phyloP scores from a whole-genome alignment of 176 grass and related monocot genomes.

The Zoysia japonica region DNA sequence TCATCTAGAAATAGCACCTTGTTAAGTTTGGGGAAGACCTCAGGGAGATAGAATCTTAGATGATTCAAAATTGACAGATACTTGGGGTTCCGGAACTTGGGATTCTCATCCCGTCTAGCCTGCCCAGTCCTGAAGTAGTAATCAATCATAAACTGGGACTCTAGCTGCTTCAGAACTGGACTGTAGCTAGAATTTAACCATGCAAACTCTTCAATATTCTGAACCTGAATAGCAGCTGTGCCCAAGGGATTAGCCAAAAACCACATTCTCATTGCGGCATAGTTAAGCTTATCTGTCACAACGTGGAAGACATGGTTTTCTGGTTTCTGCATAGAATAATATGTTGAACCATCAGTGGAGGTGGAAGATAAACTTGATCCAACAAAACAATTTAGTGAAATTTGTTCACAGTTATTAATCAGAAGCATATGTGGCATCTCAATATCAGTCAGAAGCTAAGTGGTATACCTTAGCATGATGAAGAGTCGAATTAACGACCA shows the following conservation, averaged over 20 bases:
- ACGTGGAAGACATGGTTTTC: conserved; percentile 87
- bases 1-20: conserved; percentile 94
- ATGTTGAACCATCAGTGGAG: conserved; percentile 1
- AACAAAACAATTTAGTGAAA: conserved; percentile 1
- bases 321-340: conserved; percentile 64
- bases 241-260: conserved; percentile 78
- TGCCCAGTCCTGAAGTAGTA: conserved; percentile 75
- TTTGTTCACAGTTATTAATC: neutral
- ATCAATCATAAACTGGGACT: conserved; percentile 72
- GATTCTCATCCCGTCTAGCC: conserved; percentile 58
- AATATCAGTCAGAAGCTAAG: neutral
- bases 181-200: conserved; percentile 94
- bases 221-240: conserved; percentile 74
- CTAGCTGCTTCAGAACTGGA: conserved; percentile 89
- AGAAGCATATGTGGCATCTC: neutral
- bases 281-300: conserved; percentile 86
- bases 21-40: conserved; percentile 80
- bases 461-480: conserved; percentile 72
- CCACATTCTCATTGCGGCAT: conserved; percentile 97
- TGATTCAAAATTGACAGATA: conserved; percentile 96
- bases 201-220: conserved; percentile 83
- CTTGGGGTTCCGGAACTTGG: conserved; percentile 88
- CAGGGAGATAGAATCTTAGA: conserved; percentile 92
- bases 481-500: conserved; percentile 88
- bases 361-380: neutral